These are phyloP conservation scores for Chlamydomonas sp. DNA, from an alignment of 139 green algal genomes.

Conservation along the genomic window DNA sequence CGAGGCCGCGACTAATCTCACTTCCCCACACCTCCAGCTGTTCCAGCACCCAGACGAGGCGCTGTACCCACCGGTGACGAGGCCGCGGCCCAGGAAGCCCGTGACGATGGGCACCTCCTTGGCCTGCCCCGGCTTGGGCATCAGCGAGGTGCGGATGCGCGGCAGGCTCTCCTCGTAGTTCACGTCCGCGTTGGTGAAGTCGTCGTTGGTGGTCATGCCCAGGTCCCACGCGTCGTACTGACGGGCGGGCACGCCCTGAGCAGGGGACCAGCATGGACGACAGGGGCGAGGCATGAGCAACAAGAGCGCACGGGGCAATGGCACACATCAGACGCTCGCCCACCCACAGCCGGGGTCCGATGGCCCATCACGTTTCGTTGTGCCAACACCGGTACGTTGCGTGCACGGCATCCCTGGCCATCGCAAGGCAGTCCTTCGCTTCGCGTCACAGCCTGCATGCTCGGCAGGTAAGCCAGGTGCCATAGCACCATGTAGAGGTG, in stretches of 20 bases:
- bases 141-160: conserved; percentile 42
- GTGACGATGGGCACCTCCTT: conserved; percentile 90
- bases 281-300: not conserved
- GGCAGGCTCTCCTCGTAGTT: conserved; percentile 52
- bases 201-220: conserved; percentile 92
- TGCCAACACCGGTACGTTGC: too few relatives aligned
- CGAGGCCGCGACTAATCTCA: not conserved
- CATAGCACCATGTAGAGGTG: too few relatives aligned
- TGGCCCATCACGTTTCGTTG: too few relatives aligned
- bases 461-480: too few relatives aligned
- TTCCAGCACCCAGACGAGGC: not conserved
- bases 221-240: conserved; percentile 93
- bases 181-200: conserved; percentile 91
- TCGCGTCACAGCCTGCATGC: too few relatives aligned
- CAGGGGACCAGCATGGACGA: not conserved
- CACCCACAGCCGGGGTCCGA: too few relatives aligned
- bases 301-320: too few relatives aligned
- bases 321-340: too few relatives aligned
- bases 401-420: too few relatives aligned
- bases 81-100: conserved; percentile 92
- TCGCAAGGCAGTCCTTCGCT: too few relatives aligned
- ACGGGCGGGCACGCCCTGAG: conserved; percentile 68
- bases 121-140: not conserved
- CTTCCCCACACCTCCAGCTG: not conserved
- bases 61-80: conserved; percentile 46